These are phyloP conservation scores for Hydrangea macrophylla DNA, from an alignment of 148 eudicot genomes.

Conservation along the genomic window DNA sequence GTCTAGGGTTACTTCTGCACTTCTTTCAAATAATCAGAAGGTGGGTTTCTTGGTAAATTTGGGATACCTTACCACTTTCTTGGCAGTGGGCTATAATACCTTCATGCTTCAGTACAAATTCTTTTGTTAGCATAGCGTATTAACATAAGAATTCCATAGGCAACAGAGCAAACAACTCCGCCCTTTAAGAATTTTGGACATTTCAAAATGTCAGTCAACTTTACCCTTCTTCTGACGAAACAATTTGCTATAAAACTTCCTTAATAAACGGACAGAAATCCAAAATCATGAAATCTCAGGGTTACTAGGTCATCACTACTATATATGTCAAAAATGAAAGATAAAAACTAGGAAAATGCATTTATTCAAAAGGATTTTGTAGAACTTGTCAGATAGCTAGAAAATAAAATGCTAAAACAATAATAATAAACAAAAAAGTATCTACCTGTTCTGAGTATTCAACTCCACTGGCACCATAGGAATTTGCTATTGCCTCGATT, in stretches of 20 bases:
- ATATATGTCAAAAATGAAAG: background rate
- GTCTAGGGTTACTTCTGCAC: background rate
- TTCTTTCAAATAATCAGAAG: background rate
- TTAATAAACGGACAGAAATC: background rate
- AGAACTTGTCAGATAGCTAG: background rate
- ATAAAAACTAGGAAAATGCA: too few relatives aligned
- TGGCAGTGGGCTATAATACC: background rate
- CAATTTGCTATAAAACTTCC: background rate
- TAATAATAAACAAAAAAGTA: too few relatives aligned
- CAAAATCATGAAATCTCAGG: background rate
- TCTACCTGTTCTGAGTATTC: conserved; percentile 90
- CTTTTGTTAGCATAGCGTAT: background rate
- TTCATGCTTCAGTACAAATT: background rate
- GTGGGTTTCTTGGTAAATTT: background rate
- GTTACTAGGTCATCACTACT: background rate
- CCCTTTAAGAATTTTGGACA: background rate
- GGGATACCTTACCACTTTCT: background rate
- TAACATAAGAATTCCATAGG: too few relatives aligned
- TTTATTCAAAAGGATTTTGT: background rate
- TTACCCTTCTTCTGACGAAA: background rate
- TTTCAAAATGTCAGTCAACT: background rate
- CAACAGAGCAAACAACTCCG: too few relatives aligned
- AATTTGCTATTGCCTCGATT: conserved; percentile 93
- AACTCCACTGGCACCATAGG: conserved; percentile 97
- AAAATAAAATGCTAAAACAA: conserved; percentile 2